Base-by-base conservation (phyloP, 1,284 basidiomycete species). In the Rhodotorula sp. region DNA sequence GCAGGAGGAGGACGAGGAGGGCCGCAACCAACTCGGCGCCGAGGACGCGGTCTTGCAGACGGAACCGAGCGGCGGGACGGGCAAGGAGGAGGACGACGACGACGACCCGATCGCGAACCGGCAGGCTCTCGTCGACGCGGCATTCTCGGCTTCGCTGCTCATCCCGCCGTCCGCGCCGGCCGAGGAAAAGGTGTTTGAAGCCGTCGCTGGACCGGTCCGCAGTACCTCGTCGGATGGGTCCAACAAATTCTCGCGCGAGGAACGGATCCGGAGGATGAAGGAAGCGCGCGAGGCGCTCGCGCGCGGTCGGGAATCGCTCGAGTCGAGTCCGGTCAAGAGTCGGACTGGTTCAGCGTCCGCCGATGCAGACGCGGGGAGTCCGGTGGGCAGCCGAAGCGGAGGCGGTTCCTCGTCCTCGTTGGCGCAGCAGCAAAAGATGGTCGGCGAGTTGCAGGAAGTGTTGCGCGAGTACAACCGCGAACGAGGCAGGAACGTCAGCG, bases 101-200 rank as follows among this genome's bases (percentile, higher is more conserved):
- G 52, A 46, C 57, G 64, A 62, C 14, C 14, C 34, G 16, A 29
- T 67, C 51, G 31, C 20, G 5, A 51, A 56, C 6, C 68, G 68
- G 2, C 68, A 67, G 49, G 68, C 68, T 23, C 20, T 69, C 5
- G 65, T 70, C 57, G 68, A 69, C 49, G 68, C 65, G 10, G 62
- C 68, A 0, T 52, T 70, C 8, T 71, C 70, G 6, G 39, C 46
- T 39, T 68, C 67, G 12, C 67, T 68, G n/a, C 43, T 59, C 5
- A 26, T 34, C 20, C 23, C 6, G 34, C 47, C 15, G 15, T 58
- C 47, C 1, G 8, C 23, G 1, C 5, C 48, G 2, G n/a, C 20
- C 20, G 62, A 70, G n/a, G 67, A 67, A n/a, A 65, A 65, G 26
- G 60, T 73, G 14, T 73, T 70, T 21, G 72, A 73, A 26, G 72